Conservation (phyloP, 768 basidiomycete genomes). For the Trametes cinnabarina region DNA sequence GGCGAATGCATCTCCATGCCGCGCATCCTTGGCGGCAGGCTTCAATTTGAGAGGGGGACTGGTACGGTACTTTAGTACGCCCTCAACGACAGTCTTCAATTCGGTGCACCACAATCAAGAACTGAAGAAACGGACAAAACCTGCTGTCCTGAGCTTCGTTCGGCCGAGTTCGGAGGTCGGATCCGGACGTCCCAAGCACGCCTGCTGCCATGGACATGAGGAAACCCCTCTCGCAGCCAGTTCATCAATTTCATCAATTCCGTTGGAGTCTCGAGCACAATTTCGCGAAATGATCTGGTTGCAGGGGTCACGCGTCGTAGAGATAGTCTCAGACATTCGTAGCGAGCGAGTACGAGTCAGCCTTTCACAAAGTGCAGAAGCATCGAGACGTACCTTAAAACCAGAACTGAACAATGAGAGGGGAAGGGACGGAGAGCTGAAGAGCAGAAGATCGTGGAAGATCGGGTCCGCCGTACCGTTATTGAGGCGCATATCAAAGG, state of each 20-base stretch:
- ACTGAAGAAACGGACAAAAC: too few species aligned
- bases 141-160: too few species aligned
- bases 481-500: slow-evolving; percentile 64
- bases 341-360: not conserved
- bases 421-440: slow-evolving; percentile 32
- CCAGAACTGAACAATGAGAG: slow-evolving; percentile 48
- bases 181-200: too few species aligned
- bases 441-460: slow-evolving; percentile 44
- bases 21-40: too few species aligned
- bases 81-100: too few species aligned
- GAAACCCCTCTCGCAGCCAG: not conserved
- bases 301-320: slow-evolving; percentile 50
- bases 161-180: too few species aligned
- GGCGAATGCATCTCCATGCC: too few species aligned
- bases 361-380: too few species aligned
- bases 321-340: slow-evolving; percentile 43
- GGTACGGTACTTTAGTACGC: too few species aligned
- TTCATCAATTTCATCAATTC: not conserved
- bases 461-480: slow-evolving; percentile 52
- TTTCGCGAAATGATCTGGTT: slow-evolving; percentile 54
- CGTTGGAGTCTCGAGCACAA: slow-evolving; percentile 31
- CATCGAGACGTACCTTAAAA: not conserved
- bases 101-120: too few species aligned
- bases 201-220: too few species aligned
- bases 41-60: too few species aligned